Evolutionary conservation across 768 basidiomycete genomes (phyloP).

Genomic region (Dioszegia crocea): DNA sequence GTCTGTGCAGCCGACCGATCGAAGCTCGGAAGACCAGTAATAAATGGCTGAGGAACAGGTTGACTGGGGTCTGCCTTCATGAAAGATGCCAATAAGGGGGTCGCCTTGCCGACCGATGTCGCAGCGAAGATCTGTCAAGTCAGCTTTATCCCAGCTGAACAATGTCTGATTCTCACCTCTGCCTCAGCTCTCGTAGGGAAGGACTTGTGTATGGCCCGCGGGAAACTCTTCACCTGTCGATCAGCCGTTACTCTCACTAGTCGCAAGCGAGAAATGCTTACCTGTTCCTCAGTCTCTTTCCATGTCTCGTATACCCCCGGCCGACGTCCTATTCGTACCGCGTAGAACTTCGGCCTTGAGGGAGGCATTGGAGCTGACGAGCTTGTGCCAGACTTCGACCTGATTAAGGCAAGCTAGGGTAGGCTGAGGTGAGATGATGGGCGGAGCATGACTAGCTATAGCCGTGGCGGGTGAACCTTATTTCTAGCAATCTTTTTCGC

Average conservation of each 20-base stretch:
- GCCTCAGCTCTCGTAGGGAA: conserved; percentile 25
- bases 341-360: conserved; percentile 22
- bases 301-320: conserved; percentile 38
- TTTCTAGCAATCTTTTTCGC: no score
- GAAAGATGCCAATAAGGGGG: no score
- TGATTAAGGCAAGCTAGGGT: no score
- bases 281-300: conserved; percentile 32
- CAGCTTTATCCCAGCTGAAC: background rate
- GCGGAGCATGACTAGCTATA: background rate
- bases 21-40: no score
- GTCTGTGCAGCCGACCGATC: no score
- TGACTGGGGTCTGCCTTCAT: no score
- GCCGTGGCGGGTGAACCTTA: background rate
- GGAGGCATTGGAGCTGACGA: background rate
- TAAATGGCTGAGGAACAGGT: no score
- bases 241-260: background rate
- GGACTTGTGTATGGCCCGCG: conserved; percentile 25
- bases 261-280: background rate
- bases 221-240: conserved; percentile 12
- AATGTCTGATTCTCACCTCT: conserved; percentile 22
- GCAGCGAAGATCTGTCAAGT: background rate
- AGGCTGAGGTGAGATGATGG: no score
- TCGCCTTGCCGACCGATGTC: no score
- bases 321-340: conserved; percentile 24
- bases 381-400: background rate